Conservation (phyloP, 1,139 yeast genomes). For the Sugiyamaella castrensis region DNA sequence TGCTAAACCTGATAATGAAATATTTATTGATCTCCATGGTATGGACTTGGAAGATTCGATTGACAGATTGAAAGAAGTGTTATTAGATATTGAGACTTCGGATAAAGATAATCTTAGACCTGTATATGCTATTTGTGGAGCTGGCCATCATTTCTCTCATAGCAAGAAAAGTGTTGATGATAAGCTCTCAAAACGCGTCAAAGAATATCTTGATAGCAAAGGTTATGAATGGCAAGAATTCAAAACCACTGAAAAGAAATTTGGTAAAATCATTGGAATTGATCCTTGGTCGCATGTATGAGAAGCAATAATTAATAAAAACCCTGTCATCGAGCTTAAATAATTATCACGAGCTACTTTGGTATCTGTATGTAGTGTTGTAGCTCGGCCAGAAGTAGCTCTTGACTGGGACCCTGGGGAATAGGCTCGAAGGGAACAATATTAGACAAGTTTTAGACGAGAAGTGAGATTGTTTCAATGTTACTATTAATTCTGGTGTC, state of each 20-base stretch:
- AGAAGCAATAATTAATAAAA: background rate
- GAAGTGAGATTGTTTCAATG: too few species aligned
- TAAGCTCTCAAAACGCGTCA: slow-evolving; percentile 33
- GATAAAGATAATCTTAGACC: slow-evolving; percentile 30
- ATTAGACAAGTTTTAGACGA: too few species aligned
- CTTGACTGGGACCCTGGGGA: too few species aligned
- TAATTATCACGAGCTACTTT: background rate
- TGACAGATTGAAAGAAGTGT: slow-evolving; percentile 30
- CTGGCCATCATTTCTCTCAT: slow-evolving; percentile 32
- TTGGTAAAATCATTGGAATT: slow-evolving; percentile 40
- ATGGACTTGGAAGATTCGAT: slow-evolving; percentile 39
- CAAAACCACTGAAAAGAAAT: slow-evolving; percentile 30
- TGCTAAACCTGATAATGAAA: slow-evolving; percentile 25
- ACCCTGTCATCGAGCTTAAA: too few species aligned
- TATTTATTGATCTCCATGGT: slow-evolving; percentile 43
- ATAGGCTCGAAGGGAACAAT: too few species aligned
- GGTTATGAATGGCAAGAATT: slow-evolving; percentile 41
- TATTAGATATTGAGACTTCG: slow-evolving; percentile 30
- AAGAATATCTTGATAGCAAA: slow-evolving; percentile 34
- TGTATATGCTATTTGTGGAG: slow-evolving; percentile 37
- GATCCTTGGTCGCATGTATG: slow-evolving; percentile 40
- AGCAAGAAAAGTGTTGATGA: slow-evolving; percentile 26
- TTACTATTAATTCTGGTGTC: too few species aligned
- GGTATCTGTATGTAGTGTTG: too few species aligned
- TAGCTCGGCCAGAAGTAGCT: too few species aligned